Conservation (phyloP, 1,139 yeast genomes). For the Candida sp. region DNA sequence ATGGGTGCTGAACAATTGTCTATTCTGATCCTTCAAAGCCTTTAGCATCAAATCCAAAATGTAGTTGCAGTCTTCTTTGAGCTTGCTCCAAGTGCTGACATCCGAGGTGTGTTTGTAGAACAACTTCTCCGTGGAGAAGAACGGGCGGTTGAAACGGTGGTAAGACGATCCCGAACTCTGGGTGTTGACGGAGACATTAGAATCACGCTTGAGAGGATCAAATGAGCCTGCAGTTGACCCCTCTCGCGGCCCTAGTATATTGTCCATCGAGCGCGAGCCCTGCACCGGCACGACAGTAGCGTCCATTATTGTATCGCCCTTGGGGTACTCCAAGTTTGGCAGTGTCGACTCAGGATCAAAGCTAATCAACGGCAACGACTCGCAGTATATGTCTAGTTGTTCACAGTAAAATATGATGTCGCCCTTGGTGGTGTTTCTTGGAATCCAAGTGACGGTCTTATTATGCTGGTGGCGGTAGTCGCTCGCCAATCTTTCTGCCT, state of each 20-base stretch:
- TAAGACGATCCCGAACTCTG: constrained; percentile 31
- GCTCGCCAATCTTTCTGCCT: constrained; percentile 40
- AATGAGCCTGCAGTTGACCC: constrained; percentile 16
- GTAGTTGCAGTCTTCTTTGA: constrained; percentile 48
- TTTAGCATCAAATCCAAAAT: constrained; percentile 51
- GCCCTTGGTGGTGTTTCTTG: constrained; percentile 60
- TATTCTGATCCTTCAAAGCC: constrained; percentile 52
- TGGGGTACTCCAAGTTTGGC: constrained; percentile 33
- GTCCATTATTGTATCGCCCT: constrained; percentile 27
- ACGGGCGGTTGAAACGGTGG: constrained; percentile 49
- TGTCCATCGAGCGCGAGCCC: constrained; percentile 12
- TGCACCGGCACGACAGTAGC: constrained; percentile 20
- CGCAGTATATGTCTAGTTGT: constrained; percentile 60
- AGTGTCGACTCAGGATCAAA: constrained; percentile 21
- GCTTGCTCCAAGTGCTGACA: constrained; percentile 59
- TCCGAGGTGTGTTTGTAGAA: constrained; percentile 65
- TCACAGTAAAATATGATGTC: constrained; percentile 62
- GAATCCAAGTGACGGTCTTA: constrained; percentile 49
- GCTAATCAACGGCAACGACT: constrained; percentile 51
- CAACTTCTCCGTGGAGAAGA: constrained; percentile 42
- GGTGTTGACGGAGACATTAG: constrained; percentile 38
- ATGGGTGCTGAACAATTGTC: constrained; percentile 54
- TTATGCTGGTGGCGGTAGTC: constrained; percentile 33
- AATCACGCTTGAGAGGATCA: constrained; percentile 43
- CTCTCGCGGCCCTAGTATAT: constrained; percentile 12